Evolutionary conservation across 768 basidiomycete genomes (phyloP), one percentile per base, ranked within the genome.

Genomic region (Russula virescens): DNA sequence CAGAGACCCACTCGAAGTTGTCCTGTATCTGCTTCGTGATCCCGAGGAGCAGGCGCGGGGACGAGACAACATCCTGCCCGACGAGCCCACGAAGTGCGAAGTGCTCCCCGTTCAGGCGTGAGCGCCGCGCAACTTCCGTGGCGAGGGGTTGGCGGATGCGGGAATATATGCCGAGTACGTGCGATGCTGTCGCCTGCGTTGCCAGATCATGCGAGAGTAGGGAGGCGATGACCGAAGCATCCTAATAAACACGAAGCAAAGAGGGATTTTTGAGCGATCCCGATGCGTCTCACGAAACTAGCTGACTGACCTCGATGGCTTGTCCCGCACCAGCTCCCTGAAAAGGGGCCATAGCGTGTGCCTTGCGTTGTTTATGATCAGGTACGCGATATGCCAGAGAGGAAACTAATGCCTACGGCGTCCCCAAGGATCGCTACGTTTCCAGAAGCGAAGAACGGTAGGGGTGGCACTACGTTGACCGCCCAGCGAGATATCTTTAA

Each of bases 401-500:
- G 14, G 6, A 26, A 21, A n/a, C 38, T 5, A 63, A 8, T 16
- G 26, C 73, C 14, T 55, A 73, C 73, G 13, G 79, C 76, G 64
- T 80, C 78, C 0, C 79, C 78, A 9, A 80, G 51, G 16, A 80
- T 61, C 68, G 74, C 76, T 74, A 86, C 84, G 11, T 79, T 73
- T 19, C 81, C 83, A n/a, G 76, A 76, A 2, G 80, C 77, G 57
- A 79, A 82, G 9, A 82, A 75, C 0, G 74, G 74, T 23, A 89
- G 71, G 7, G 84, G 80, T 55, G 75, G 77, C 2, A 83, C 74
- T 5, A 76, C 79, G 68, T 88, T 83, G 34, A 90, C 79, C 0
- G 84, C 85, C 88, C 88, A 89, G 42, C 81, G 74, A 25, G 78
- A 72, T 26, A 51, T 42, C 34, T 19, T 52, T 21, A 65, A 48